Evolutionary conservation across 352 stramenopile species (phyloP), one percentile per base, ranked within the genome.

Genomic region (Globisporangium megalacanthum): DNA sequence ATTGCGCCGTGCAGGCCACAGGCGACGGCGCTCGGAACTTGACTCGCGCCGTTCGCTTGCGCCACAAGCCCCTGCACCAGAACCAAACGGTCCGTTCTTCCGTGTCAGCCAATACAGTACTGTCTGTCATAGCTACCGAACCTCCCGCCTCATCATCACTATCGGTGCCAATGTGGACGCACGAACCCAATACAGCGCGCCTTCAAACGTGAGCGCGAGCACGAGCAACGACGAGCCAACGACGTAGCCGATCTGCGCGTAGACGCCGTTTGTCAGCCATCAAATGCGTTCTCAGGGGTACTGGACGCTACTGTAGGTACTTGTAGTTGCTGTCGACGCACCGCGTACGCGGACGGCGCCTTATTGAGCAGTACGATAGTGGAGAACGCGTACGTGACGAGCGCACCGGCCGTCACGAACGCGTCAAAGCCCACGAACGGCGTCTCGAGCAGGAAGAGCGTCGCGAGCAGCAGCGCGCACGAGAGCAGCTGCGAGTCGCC

Each of bases 291-390:
- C 25, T 29, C 25, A 29, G 25, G 25, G 25, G 25, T 29, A 29
- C 25, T 20, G 49, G 1, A n/a, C 25, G 2, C 37, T n/a, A 20
- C 13, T 11, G 17, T 13, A 14, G 8, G 11, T 29, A 29, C 25
- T 29, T 29, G 25, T 4, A 29, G 25, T 29, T 29, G 25, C 25
- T 52, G 45, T 52, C n/a, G 36, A n/a, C 10, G 56, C 56, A 91
- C 83, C 54, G 75, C 88, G 62, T 87, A 93, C 31, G 80, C 83
- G 1, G 83, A 93, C 1, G 83, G 83, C 50, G 80, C 75, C 53
- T 91, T 91, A 70, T 91, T 91, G 42, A 93, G 66, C 47, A 89
- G 77, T 48, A 88, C 73, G 58, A 93, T 80, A 45, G 80, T 70
- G 19, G 79, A 73, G 64, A 93, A 83, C n/a, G 80, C 79, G 55